These are phyloP conservation scores for Ophiostoma sp. DNA, from an alignment of 2,329 filamentous ascomycete species.

Conservation along the genomic window DNA sequence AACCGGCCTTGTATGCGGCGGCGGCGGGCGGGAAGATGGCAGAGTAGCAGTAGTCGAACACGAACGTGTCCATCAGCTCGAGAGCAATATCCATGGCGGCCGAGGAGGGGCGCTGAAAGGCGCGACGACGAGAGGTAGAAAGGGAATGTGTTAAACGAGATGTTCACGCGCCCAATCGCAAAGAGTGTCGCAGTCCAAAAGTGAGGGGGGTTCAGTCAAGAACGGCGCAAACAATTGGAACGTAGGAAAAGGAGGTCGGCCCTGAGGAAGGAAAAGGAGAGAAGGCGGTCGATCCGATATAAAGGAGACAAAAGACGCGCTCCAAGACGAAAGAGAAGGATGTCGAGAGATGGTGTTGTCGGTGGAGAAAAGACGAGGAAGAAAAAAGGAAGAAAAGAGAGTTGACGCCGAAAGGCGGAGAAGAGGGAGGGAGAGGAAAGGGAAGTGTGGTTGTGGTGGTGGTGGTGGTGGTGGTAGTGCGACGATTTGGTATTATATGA, in stretches of 20 bases:
- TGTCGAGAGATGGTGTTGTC: neutral
- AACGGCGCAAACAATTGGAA: constrained; percentile 1
- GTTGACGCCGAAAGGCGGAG: constrained; percentile 10
- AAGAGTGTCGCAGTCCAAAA: neutral
- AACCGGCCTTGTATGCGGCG: constrained; percentile 54
- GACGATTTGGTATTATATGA: constrained; percentile 18
- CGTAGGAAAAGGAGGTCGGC: neutral
- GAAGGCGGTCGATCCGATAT: neutral
- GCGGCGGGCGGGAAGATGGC: constrained; percentile 62
- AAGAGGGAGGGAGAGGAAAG: neutral
- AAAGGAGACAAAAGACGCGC: neutral
- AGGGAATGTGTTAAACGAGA: neutral
- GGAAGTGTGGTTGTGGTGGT: constrained; percentile 7
- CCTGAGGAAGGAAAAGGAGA: neutral
- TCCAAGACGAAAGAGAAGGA: neutral
- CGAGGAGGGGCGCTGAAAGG: neutral
- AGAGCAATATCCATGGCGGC: constrained; percentile 82
- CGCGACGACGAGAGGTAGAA: constrained; percentile 2
- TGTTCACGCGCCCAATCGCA: neutral
- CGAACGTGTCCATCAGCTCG: constrained; percentile 77
- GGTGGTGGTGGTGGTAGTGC: constrained; percentile 20
- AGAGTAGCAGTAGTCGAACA: constrained; percentile 80
- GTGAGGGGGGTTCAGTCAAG: neutral
- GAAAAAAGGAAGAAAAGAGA: neutral
- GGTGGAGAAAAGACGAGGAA: neutral